Percentiles rank a stretch among this genome's conserved stretches.
These are phyloP conservation scores for Pezicula radicicola DNA, from an alignment of 2,329 filamentous ascomycete genomes.

Conservation along the genomic window DNA sequence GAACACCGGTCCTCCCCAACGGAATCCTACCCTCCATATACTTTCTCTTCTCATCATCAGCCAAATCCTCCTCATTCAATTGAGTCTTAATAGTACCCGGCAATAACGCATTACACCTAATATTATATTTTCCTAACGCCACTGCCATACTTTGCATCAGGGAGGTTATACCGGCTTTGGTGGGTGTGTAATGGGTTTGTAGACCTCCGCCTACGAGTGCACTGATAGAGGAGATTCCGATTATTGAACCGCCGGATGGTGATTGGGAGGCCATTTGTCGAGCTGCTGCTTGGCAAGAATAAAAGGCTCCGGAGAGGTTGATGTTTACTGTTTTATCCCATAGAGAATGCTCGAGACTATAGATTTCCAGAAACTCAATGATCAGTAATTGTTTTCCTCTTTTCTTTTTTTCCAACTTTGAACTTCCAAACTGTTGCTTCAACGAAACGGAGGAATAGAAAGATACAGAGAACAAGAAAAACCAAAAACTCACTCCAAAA, in stretches of 20 bases:
- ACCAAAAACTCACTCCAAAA: conserved; percentile 57
- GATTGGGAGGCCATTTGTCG: conserved; percentile 71
- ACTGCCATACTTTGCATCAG: conserved; percentile 83
- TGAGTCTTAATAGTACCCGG: conserved; percentile 83
- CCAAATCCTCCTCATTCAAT: conserved; percentile 78
- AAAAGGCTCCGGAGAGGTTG: conserved; percentile 88
- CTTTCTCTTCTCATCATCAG: conserved; percentile 64
- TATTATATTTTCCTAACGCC: conserved; percentile 70
- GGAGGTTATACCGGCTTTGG: conserved; percentile 77
- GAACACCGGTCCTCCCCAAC: conserved; percentile 68
- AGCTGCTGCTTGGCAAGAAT: conserved; percentile 79
- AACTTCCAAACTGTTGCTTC: not conserved
- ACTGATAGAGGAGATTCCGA: conserved; percentile 70
- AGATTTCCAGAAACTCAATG: not conserved
- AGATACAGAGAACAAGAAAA: conserved; percentile 7
- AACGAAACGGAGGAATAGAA: not conserved
- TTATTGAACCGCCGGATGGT: conserved; percentile 74
- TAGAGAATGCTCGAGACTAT: conserved; percentile 63
- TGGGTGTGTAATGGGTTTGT: conserved; percentile 85
- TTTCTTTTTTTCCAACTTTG: not conserved
- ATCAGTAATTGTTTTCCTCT: not conserved
- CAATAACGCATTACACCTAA: conserved; percentile 79
- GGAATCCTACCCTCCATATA: conserved; percentile 85
- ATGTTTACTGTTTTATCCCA: conserved; percentile 71
- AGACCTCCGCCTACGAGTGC: conserved; percentile 74